These are phyloP conservation scores for Penicillium corylophilum DNA, from an alignment of 2,329 filamentous ascomycete genomes.

Conservation along the genomic window DNA sequence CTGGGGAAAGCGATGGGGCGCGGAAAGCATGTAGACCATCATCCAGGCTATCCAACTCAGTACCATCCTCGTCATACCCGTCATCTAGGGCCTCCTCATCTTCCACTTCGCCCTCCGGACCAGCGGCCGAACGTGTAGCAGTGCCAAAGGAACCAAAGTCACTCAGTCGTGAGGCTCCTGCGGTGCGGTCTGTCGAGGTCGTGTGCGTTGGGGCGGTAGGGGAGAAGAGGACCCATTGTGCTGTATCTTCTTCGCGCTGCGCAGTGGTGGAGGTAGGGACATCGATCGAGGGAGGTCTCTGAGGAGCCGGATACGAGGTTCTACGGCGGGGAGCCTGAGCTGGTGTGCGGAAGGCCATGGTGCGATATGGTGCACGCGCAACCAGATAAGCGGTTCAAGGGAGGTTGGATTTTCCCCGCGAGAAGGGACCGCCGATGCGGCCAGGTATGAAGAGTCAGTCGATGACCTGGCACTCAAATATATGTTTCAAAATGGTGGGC, in stretches of 20 bases:
- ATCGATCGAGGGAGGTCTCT: conserved; percentile 28
- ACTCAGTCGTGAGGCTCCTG: conserved; percentile 71
- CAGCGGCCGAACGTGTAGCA: conserved; percentile 57
- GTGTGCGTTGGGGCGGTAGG: conserved; percentile 71
- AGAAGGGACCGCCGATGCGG: conserved; percentile 12
- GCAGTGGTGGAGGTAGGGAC: conserved; percentile 30
- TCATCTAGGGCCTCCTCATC: conserved; percentile 61
- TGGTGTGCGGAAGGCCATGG: conserved; percentile 41
- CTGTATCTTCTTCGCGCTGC: conserved; percentile 64
- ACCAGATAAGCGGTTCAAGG: conserved; percentile 9
- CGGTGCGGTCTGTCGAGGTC: conserved; percentile 63
- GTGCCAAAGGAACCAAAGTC: conserved; percentile 78
- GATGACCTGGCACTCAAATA: not conserved
- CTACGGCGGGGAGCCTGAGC: conserved; percentile 36
- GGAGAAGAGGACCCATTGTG: conserved; percentile 97
- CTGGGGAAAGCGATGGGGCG: conserved; percentile 53
- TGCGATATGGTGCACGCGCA: conserved; percentile 4
- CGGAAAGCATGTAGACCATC: conserved; percentile 88
- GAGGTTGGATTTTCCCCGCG: conserved; percentile 26
- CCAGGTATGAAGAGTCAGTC: conserved; percentile 7
- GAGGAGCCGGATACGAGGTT: conserved; percentile 33
- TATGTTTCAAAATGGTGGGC: not conserved
- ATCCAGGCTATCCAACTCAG: conserved; percentile 90
- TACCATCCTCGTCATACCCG: conserved; percentile 51
- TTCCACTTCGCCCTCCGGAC: conserved; percentile 32